A percentile compares a stretch with the other conserved stretches of the same genome.
Conservation (phyloP, 1,139 yeast species). For the Geotrichum phurueaensis region DNA sequence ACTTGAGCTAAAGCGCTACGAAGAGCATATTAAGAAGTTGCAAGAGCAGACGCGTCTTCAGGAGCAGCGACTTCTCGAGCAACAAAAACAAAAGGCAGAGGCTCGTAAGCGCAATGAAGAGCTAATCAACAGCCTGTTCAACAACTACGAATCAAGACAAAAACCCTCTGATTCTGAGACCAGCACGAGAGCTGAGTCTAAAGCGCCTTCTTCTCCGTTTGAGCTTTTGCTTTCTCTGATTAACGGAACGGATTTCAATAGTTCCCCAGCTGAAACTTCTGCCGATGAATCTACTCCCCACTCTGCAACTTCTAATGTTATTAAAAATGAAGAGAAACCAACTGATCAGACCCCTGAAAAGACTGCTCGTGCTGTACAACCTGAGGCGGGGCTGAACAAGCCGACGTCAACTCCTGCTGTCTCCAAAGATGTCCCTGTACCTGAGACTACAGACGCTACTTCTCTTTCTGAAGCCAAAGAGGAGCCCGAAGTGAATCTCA, state of each 20-base stretch:
- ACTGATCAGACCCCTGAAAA: not conserved
- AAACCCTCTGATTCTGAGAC: not conserved
- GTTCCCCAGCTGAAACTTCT: not conserved
- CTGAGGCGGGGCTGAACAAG: not conserved
- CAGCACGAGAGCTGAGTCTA: not conserved
- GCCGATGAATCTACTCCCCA: not conserved
- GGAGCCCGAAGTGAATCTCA: not conserved
- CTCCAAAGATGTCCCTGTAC: not conserved
- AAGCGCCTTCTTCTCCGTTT: not conserved
- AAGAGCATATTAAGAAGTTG: not conserved
- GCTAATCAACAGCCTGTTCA: not conserved
- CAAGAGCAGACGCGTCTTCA: slow-evolving; percentile 1
- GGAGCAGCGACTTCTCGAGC: not conserved
- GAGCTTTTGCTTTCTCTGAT: slow-evolving; percentile 2
- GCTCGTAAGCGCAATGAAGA: slow-evolving; percentile 2
- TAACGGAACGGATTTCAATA: not conserved
- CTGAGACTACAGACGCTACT: not conserved
- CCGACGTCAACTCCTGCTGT: not conserved
- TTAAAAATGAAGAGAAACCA: not conserved
- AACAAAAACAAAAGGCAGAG: slow-evolving; percentile 1
- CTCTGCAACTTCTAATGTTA: not conserved
- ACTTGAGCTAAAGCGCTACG: not conserved
- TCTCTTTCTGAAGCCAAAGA: not conserved
- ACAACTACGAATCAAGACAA: not conserved
- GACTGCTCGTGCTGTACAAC: not conserved